phyloP scores from a whole-genome alignment of 768 basidiomycete species.

The Albatrellus ellisii region DNA sequence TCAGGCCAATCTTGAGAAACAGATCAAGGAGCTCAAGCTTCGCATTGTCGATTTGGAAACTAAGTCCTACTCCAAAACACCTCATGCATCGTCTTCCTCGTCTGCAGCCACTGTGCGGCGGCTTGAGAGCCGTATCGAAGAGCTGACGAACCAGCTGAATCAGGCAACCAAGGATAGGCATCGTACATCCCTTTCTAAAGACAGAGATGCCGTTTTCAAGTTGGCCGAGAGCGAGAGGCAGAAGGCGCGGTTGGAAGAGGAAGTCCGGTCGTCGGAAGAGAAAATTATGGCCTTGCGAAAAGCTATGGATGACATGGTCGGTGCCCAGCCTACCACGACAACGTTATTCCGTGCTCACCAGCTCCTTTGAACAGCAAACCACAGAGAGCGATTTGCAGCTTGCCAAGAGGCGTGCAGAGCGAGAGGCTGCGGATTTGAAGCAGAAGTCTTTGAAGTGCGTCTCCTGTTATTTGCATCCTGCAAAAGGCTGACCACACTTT shows the following conservation, averaged over 20 bases:
- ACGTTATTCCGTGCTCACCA: background rate
- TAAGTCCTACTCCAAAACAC: constrained; percentile 45
- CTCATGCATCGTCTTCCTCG: constrained; percentile 35
- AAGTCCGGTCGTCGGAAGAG: constrained; percentile 42
- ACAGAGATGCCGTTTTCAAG: constrained; percentile 39
- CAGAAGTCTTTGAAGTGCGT: constrained; percentile 57
- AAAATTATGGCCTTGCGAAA: constrained; percentile 45
- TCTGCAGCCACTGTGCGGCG: constrained; percentile 35
- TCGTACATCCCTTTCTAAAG: constrained; percentile 23
- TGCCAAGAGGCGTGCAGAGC: constrained; percentile 62
- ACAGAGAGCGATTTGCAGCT: constrained; percentile 53
- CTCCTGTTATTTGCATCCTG: background rate
- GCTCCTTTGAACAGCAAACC: constrained; percentile 39
- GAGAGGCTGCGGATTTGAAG: constrained; percentile 63
- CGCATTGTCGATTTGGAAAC: constrained; percentile 78
- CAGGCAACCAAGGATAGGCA: constrained; percentile 35
- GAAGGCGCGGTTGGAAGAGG: constrained; percentile 49
- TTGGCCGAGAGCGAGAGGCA: constrained; percentile 51
- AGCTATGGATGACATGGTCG: constrained; percentile 48
- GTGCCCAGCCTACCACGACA: constrained; percentile 15
- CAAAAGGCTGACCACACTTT: background rate
- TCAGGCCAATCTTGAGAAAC: constrained; percentile 75
- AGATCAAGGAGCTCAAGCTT: constrained; percentile 73
- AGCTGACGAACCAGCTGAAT: constrained; percentile 47
- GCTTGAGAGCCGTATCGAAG: constrained; percentile 59